Conservation (phyloP, 768 basidiomycete species). For the Russula sp. region DNA sequence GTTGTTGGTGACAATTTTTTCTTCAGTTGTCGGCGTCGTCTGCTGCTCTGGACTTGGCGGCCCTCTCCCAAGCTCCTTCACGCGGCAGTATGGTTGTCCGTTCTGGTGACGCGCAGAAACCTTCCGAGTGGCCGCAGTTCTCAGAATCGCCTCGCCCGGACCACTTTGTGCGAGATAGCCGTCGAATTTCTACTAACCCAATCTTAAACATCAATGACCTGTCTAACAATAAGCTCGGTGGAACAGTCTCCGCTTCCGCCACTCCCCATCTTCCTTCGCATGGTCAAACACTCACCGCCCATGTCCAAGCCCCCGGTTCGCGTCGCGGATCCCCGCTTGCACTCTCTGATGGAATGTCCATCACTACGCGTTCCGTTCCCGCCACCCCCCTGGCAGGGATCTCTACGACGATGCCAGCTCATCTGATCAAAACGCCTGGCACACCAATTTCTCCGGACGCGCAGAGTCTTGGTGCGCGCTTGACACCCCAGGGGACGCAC, state of each 20-base stretch:
- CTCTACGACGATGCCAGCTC: slow-evolving; percentile 39
- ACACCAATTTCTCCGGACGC: slow-evolving; percentile 59
- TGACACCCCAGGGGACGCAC: slow-evolving; percentile 40
- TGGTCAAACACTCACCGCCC: slow-evolving; percentile 43
- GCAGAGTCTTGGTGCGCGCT: slow-evolving; percentile 56
- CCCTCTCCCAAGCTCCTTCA: slow-evolving; percentile 76
- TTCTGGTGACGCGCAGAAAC: slow-evolving; percentile 53
- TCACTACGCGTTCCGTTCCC: slow-evolving; percentile 70
- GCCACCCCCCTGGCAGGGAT: slow-evolving; percentile 66
- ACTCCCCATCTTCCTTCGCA: slow-evolving; percentile 63
- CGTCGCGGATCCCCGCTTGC: slow-evolving; percentile 72
- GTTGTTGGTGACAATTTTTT: not conserved
- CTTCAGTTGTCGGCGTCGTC: slow-evolving; percentile 76
- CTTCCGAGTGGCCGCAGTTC: slow-evolving; percentile 95
- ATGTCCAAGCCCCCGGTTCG: slow-evolving; percentile 42
- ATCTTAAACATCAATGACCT: slow-evolving; percentile 54
- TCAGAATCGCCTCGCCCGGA: slow-evolving; percentile 61
- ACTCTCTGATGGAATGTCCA: slow-evolving; percentile 52
- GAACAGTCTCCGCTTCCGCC: slow-evolving; percentile 50
- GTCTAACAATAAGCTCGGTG: slow-evolving; percentile 37
- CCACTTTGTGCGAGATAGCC: slow-evolving; percentile 48
- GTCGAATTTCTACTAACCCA: slow-evolving; percentile 72
- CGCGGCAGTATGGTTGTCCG: slow-evolving; percentile 53
- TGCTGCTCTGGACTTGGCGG: slow-evolving; percentile 89
- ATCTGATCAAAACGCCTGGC: slow-evolving; percentile 60